Evolutionary conservation across 78 protist genomes (phyloP).

Genomic region (Planoprotostelium fungivorum): DNA sequence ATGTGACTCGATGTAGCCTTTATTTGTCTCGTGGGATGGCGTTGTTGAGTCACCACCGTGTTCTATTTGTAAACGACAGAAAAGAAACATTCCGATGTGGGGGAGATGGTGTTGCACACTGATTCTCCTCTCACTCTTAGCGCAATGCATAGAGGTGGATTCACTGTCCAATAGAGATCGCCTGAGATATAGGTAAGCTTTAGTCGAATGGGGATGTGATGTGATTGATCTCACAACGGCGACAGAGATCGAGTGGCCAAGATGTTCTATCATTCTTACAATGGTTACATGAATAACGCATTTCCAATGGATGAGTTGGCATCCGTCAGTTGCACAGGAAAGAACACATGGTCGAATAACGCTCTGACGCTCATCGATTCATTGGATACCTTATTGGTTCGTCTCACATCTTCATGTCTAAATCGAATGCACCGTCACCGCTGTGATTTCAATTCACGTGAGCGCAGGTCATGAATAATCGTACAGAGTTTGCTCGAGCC

Average conservation of each 20-base stretch:
- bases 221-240: too few relatives aligned
- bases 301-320: conserved; percentile 80
- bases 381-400: conserved; percentile 2
- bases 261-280: conserved; percentile 74
- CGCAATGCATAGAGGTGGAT: too few relatives aligned
- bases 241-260: conserved; percentile 32
- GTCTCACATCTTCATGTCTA: background rate
- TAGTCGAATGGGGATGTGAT: too few relatives aligned
- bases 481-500: conserved; percentile 27
- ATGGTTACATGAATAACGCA: conserved; percentile 56
- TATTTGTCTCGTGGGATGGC: too few relatives aligned
- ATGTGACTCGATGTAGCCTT: too few relatives aligned
- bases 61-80: too few relatives aligned
- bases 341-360: conserved; percentile 37
- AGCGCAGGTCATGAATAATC: conserved; percentile 49
- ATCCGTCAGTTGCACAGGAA: conserved; percentile 68
- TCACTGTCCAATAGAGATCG: background rate
- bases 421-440: background rate
- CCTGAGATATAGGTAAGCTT: background rate
- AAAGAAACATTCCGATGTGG: too few relatives aligned
- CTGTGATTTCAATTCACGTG: background rate
- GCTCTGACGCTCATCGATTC: conserved; percentile 5
- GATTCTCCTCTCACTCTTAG: background rate
- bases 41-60: too few relatives aligned
- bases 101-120: background rate